A percentile compares a stretch with the other conserved stretches of the same genome.
phyloP scores from a whole-genome alignment of 306 rosid species.

The Pachyrhizus erosus region DNA sequence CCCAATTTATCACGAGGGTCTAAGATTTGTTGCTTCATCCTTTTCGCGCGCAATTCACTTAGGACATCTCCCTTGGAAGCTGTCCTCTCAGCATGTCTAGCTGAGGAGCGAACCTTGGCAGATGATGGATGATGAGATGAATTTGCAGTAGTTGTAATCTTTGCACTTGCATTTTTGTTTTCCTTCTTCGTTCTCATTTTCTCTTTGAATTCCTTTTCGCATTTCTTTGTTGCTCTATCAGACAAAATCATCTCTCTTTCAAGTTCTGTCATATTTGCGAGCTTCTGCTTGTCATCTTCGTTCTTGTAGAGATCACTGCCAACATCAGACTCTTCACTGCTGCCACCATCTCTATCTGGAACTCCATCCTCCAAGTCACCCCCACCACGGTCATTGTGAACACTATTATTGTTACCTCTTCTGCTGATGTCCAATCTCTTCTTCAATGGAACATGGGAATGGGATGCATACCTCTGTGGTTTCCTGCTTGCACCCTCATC shows the following conservation, averaged over 20 bases:
- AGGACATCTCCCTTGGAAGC: slow-evolving; percentile 58
- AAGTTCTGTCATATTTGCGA: slow-evolving; percentile 66
- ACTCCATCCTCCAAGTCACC: slow-evolving; percentile 25
- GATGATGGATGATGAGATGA: slow-evolving; percentile 45
- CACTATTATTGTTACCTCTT: slow-evolving; percentile 14
- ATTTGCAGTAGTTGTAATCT: neutral
- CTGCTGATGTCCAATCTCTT: slow-evolving; percentile 55
- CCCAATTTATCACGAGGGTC: slow-evolving; percentile 35
- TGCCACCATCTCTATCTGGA: slow-evolving; percentile 40
- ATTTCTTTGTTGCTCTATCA: slow-evolving; percentile 61
- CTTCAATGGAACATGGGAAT: slow-evolving; percentile 62
- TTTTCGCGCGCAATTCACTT: slow-evolving; percentile 60
- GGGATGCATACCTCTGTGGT: slow-evolving; percentile 41
- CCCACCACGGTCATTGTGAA: slow-evolving; percentile 27
- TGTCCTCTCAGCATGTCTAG: slow-evolving; percentile 58
- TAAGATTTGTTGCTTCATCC: slow-evolving; percentile 55
- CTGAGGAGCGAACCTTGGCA: slow-evolving; percentile 58
- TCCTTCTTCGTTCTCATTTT: slow-evolving; percentile 54
- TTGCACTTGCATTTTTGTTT: slow-evolving; percentile 33
- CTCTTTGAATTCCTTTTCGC: slow-evolving; percentile 56
- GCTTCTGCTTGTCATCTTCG: slow-evolving; percentile 63
- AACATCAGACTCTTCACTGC: slow-evolving; percentile 64
- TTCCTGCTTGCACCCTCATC: slow-evolving; percentile 52
- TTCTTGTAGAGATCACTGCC: slow-evolving; percentile 71
- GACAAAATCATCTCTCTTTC: slow-evolving; percentile 73